Base-by-base conservation (phyloP, 2,329 filamentous ascomycete genomes). In the Anthostomella pinea region DNA sequence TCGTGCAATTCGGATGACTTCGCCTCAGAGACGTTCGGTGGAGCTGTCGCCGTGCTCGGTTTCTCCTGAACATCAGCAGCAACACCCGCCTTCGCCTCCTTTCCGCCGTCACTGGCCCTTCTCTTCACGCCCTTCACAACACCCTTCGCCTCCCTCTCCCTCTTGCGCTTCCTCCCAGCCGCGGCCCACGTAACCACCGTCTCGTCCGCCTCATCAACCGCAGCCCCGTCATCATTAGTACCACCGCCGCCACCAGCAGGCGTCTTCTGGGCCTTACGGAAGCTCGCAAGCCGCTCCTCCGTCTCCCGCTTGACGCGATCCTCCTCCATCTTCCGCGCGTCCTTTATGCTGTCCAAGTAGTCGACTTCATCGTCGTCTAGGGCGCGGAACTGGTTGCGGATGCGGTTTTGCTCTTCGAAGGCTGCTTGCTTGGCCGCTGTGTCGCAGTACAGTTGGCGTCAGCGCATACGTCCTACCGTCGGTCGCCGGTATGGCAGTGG, bases 301-400 rank as follows among this genome's bases (percentile, higher is more conserved):
- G 71, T 75, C 65, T 83, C 79, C 18, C 64, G 62, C 47, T 66
- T 64, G 33, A 73, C 62, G 28, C 67, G 58, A 42, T 75, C 75
- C 56, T 82, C 79, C 49, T 78, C 78, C 5, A 56, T 61, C 22
- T 70, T 60, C 54, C 68, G 66, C 35, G 64, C 63, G 33, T 68
- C 70, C 31, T 66, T 53, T 24, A 85, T 70, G 29, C 73, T 75
- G 30, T 83, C 79, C 33, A 93, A 64, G 48, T 88, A 91, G 14
- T 84, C 85, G 33, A 85, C 72, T 65, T 91, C 87, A 57, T 89
- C 85, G 41, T 88, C 84, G 56, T 91, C 83, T 19, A 93, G 71
- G 3, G 83, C 72, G 24, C 82, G 77, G 58, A 89, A 90, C 65
- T 91, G 87, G 53, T 91, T 86, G 54, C 79, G 77, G 34, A 91